Conservation (phyloP, 495 filamentous ascomycete species). For the Cercophora sp. region DNA sequence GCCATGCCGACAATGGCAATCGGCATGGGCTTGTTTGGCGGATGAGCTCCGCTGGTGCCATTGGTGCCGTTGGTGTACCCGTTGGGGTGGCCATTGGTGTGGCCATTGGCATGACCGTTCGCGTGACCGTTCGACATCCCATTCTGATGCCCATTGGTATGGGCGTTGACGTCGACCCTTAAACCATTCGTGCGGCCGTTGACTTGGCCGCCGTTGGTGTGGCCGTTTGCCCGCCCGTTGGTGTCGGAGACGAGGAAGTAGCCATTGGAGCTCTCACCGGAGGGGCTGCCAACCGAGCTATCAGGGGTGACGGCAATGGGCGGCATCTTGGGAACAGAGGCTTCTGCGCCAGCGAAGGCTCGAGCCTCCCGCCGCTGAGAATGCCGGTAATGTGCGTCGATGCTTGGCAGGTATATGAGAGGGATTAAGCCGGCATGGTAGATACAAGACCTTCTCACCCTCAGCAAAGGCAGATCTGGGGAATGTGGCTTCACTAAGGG, state of each 20-base stretch:
- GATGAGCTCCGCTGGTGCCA: slow-evolving; percentile 17
- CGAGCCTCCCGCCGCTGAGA: slow-evolving; percentile 20
- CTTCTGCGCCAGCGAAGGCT: slow-evolving; percentile 19
- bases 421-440: slow-evolving; percentile 15
- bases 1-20: slow-evolving; percentile 57
- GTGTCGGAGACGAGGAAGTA: slow-evolving; percentile 29
- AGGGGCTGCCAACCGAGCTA: slow-evolving; percentile 32
- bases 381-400: slow-evolving; percentile 24
- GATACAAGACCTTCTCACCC: slow-evolving; percentile 12
- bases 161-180: slow-evolving; percentile 7
- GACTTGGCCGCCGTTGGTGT: too few species aligned
- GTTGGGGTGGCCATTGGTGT: slow-evolving; percentile 33
- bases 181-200: slow-evolving; percentile 17
- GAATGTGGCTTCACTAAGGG: slow-evolving; percentile 19
- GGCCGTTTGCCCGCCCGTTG: slow-evolving; percentile 12
- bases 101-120: slow-evolving; percentile 36
- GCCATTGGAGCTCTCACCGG: slow-evolving; percentile 27
- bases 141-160: slow-evolving; percentile 19
- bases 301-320: slow-evolving; percentile 40
- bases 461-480: slow-evolving; percentile 3
- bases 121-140: slow-evolving; percentile 16
- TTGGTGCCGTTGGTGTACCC: slow-evolving; percentile 21
- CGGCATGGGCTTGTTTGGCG: slow-evolving; percentile 32
- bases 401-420: slow-evolving; percentile 19
- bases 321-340: slow-evolving; percentile 32